phyloP scores from a whole-genome alignment of 352 stramenopile genomes.

The Globisporangium middletonii region DNA sequence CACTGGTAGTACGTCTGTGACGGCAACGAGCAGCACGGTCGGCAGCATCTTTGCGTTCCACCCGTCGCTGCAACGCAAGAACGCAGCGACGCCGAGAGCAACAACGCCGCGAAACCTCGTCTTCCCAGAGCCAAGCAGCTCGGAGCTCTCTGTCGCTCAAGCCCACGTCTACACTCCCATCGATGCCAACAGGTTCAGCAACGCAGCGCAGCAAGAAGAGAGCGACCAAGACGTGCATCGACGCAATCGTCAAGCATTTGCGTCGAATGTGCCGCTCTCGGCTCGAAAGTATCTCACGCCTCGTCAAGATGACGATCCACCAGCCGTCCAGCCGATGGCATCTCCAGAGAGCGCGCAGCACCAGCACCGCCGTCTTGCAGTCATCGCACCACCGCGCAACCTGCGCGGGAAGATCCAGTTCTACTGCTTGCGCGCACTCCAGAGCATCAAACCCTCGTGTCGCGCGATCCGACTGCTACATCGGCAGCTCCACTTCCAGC shows the following conservation, averaged over 20 bases:
- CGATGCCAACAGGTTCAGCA: neutral
- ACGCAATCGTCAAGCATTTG: neutral
- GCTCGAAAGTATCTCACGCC: conserved; percentile 9
- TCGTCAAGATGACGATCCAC: neutral
- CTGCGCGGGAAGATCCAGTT: conserved; percentile 24
- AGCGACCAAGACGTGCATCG: conserved; percentile 2
- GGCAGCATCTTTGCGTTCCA: conserved; percentile 36
- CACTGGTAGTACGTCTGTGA: neutral
- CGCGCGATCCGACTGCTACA: conserved; percentile 16
- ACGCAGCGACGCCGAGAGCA: conserved; percentile 5
- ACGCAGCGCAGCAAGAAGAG: conserved; percentile 1
- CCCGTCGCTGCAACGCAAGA: conserved; percentile 20
- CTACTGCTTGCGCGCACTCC: conserved; percentile 3
- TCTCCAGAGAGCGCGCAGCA: neutral
- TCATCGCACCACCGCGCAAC: conserved; percentile 14
- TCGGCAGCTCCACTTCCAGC: conserved; percentile 40
- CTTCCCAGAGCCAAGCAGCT: conserved; percentile 24
- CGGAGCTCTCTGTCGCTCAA: conserved; percentile 1
- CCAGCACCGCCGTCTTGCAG: neutral
- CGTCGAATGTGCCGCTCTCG: neutral
- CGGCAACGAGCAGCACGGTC: neutral
- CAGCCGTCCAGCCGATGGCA: neutral
- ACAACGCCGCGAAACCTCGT: conserved; percentile 34
- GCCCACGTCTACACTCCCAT: neutral
- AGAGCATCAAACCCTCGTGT: neutral